These are phyloP conservation scores for Comarum palustre DNA, from an alignment of 306 rosid species.

Conservation along the genomic window DNA sequence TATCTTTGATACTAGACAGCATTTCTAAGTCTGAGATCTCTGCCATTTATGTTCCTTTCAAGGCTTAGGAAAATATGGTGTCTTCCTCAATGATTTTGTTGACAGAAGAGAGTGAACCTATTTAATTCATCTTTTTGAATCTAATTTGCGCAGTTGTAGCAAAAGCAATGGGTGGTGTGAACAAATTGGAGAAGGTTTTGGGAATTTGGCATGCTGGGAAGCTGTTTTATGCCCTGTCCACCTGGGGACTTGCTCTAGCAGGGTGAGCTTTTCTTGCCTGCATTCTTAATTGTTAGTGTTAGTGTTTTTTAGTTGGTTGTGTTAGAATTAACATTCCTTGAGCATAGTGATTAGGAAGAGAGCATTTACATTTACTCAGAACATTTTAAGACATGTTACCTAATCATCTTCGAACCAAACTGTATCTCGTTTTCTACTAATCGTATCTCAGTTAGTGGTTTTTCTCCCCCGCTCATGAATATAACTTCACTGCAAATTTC, in stretches of 20 bases:
- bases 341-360: background rate
- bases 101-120: conserved; percentile 10
- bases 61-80: background rate
- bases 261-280: conserved; percentile 46
- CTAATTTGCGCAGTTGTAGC: conserved; percentile 56
- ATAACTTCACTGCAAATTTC: background rate
- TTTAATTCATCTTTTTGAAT: conserved; percentile 22
- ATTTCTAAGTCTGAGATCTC: background rate
- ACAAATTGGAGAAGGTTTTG: conserved; percentile 62
- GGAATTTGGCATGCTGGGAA: conserved; percentile 84
- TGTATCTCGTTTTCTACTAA: background rate
- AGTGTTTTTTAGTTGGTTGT: conserved; percentile 4
- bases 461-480: background rate
- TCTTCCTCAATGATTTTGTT: background rate
- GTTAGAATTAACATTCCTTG: background rate
- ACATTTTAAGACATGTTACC: background rate
- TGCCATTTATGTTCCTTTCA: background rate
- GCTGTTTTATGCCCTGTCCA: conserved; percentile 71
- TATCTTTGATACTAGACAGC: background rate
- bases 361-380: background rate
- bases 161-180: conserved; percentile 60
- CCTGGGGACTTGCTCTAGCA: conserved; percentile 95
- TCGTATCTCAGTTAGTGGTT: background rate
- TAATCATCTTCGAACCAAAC: background rate
- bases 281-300: background rate